Evolutionary conservation across 495 filamentous ascomycete genomes (phyloP), one percentile per base, ranked within the genome.

Genomic region (Aspergillus carlsbadensis): DNA sequence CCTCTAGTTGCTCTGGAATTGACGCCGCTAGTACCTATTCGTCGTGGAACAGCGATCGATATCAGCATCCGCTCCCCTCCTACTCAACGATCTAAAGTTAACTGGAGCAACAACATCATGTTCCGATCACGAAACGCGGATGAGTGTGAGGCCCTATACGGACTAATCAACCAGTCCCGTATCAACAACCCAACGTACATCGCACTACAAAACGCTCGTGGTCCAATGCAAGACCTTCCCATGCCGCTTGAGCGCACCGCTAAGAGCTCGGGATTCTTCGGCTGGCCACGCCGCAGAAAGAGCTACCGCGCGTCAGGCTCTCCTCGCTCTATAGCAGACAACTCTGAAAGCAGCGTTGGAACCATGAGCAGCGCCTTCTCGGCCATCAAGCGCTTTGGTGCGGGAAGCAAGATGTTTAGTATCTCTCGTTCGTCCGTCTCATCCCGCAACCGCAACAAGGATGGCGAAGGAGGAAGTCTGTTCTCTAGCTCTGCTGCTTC

Each of bases 171-270:
- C 50, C 78, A 84, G 33, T 83, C 90, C 18, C 84, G 91, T 49
- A 86, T 91, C 65, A 87, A 93, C 70, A 97, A 96, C 64, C 87
- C 91, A 8, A 91, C 87, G 29, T 96, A 89, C 68, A 90, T 91
- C 58, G 87, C 88, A 2, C 81, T 97, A 15, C 89, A 93, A 66
- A 85, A 87, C 52, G 85, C 85, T 6, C 75, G 85, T 18, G 79
- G 76, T 0, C 72, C 73, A 13, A 66, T 70, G 40, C 63, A 64
- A 8, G 69, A 73, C 51, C 58, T 71, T 17, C 62, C 65, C 1
- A 31, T 55, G 6, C 64, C 67, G 18, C 66, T 75, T 6, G 72
- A 76, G 18, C 61, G 60, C 8, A 54, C 61, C 21, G 60, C 54
- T 17, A 72, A 75, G 53, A 48, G 58, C 45, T 69, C 67, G 5